phyloP scores from a whole-genome alignment of 805 yeast genomes.

The Suhomyces sp. region DNA sequence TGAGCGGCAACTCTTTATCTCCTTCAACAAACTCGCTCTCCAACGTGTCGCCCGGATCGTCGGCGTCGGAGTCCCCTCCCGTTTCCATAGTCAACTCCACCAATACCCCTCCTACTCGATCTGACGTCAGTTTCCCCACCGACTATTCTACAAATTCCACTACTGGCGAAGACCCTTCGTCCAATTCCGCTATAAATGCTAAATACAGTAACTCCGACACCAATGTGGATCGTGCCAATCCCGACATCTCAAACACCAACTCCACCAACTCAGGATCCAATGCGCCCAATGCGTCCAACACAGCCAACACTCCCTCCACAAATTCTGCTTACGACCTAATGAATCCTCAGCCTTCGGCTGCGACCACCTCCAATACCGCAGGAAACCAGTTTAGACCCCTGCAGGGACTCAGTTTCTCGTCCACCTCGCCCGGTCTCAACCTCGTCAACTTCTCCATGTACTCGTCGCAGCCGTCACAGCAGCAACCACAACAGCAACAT shows the following conservation, averaged over 20 bases:
- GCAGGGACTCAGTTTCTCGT: constrained; percentile 24
- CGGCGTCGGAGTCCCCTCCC: constrained; percentile 6
- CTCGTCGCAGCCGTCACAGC: constrained; percentile 9
- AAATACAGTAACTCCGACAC: background rate
- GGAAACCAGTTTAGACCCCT: constrained; percentile 27
- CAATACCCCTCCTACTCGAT: background rate
- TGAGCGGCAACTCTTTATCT: constrained; percentile 16
- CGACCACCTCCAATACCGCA: constrained; percentile 4
- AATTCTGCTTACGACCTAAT: constrained; percentile 19
- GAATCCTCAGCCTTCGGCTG: constrained; percentile 13
- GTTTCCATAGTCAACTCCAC: constrained; percentile 13
- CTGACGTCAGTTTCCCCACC: constrained; percentile 5
- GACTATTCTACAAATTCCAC: constrained; percentile 1
- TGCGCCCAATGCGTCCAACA: constrained; percentile 7
- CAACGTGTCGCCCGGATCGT: background rate
- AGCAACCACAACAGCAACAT: constrained; percentile 3
- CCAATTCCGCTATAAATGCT: background rate
- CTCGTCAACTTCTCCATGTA: constrained; percentile 12
- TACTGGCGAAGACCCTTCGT: background rate
- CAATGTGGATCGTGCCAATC: background rate
- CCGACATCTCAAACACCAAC: constrained; percentile 3
- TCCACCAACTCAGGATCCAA: constrained; percentile 6
- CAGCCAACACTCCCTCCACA: constrained; percentile 4
- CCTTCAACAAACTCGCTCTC: background rate
- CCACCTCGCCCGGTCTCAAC: constrained; percentile 13